These are phyloP conservation scores for Phialophora tarda DNA, from an alignment of 2,329 filamentous ascomycete species.

Conservation along the genomic window DNA sequence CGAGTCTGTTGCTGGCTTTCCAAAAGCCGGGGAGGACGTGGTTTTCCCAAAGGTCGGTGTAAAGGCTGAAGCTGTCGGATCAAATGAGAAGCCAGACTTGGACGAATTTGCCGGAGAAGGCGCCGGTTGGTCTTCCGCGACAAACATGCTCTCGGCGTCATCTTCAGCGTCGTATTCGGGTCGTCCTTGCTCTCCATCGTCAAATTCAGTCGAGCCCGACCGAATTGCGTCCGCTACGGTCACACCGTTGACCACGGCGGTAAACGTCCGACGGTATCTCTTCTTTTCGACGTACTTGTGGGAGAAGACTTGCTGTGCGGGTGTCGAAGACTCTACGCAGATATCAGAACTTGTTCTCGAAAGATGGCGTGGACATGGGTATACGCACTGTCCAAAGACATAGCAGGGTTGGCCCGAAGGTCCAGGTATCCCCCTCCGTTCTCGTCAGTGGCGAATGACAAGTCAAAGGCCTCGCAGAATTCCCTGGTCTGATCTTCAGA, in stretches of 20 bases:
- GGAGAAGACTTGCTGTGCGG: slow-evolving; percentile 58
- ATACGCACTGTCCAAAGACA: slow-evolving; percentile 56
- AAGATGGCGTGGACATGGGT: slow-evolving; percentile 36
- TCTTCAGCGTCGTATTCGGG: slow-evolving; percentile 45
- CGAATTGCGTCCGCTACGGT: slow-evolving; percentile 58
- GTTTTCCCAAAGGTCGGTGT: slow-evolving; percentile 27
- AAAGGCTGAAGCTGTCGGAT: slow-evolving; percentile 33
- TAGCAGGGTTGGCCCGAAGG: slow-evolving; percentile 48
- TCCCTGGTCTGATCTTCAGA: slow-evolving; percentile 58
- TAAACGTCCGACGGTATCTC: slow-evolving; percentile 60
- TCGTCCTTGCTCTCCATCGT: slow-evolving; percentile 45
- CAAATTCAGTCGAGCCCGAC: slow-evolving; percentile 55
- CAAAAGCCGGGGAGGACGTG: slow-evolving; percentile 18
- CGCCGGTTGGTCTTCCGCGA: slow-evolving; percentile 31
- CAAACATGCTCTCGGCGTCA: slow-evolving; percentile 43
- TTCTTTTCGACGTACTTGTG: slow-evolving; percentile 63
- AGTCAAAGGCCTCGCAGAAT: slow-evolving; percentile 61
- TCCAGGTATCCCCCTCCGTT: slow-evolving; percentile 59
- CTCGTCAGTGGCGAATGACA: slow-evolving; percentile 55
- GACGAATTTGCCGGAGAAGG: slow-evolving; percentile 12
- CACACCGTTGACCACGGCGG: slow-evolving; percentile 63
- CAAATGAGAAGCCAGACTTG: slow-evolving; percentile 19
- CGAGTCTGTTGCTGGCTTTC: slow-evolving; percentile 12
- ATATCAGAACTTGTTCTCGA: slow-evolving; percentile 39
- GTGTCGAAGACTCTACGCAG: slow-evolving; percentile 36